Evolutionary conservation across 495 filamentous ascomycete genomes (phyloP).

Genomic region (Neurospora intermedia): DNA sequence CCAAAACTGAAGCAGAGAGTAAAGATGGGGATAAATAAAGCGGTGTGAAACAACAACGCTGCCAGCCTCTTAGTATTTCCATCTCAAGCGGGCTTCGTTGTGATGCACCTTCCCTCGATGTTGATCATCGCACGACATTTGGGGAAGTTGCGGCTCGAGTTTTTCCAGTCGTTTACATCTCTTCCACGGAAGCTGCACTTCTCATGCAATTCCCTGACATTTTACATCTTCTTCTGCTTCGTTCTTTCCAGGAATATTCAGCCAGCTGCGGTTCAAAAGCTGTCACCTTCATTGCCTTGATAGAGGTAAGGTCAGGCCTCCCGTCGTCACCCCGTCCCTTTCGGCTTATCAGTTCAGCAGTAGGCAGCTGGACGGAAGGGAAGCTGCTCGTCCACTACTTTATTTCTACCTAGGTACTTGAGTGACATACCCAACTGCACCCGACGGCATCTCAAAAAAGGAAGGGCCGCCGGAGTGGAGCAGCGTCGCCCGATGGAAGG

Average conservation of each 20-base stretch:
- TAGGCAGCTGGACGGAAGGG: not conserved
- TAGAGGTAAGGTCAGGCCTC: not conserved
- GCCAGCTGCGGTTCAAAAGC: not conserved
- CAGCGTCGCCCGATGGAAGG: not conserved
- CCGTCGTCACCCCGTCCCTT: not conserved
- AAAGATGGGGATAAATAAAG: not conserved
- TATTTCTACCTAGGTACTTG: too few species aligned
- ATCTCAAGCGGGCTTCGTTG: not conserved
- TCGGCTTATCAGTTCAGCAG: not conserved
- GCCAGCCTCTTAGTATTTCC: not conserved
- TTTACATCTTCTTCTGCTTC: not conserved
- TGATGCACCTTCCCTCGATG: not conserved
- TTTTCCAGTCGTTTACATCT: not conserved
- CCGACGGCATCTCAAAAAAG: not conserved
- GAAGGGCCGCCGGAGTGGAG: not conserved
- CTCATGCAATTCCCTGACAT: not conserved
- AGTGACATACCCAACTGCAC: too few species aligned
- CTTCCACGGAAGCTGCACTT: not conserved
- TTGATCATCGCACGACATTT: not conserved
- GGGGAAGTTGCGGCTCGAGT: not conserved
- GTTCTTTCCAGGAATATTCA: not conserved
- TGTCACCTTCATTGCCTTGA: not conserved
- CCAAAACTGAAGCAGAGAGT: not conserved
- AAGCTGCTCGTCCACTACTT: too few species aligned
- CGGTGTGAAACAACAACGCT: not conserved